Conservation (phyloP, 148 eudicot genomes). For the Vaccinium corymbosum region DNA sequence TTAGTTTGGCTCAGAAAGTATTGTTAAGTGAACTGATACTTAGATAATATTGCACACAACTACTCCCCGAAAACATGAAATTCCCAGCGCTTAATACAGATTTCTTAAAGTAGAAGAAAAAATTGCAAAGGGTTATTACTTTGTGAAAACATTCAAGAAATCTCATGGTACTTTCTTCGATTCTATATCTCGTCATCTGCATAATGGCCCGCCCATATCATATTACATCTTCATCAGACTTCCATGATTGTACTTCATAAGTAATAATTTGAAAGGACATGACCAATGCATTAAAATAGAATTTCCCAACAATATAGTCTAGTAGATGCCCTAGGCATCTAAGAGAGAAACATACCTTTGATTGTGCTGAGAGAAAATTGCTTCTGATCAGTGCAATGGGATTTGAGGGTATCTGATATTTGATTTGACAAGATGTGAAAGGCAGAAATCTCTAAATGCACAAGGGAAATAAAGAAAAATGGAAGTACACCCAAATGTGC, state of each 20-base stretch:
- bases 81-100: neutral
- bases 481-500: neutral
- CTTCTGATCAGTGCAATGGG: slow-evolving; percentile 66
- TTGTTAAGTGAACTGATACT: neutral
- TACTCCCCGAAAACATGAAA: neutral
- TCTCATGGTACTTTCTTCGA: neutral
- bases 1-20: no score
- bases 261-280: neutral
- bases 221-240: neutral
- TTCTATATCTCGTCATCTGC: neutral
- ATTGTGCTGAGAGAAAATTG: slow-evolving; percentile 71
- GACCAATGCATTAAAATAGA: neutral
- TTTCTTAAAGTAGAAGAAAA: neutral
- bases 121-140: neutral
- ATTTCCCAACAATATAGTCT: neutral
- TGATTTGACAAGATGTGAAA: neutral
- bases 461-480: neutral
- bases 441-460: neutral
- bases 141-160: neutral
- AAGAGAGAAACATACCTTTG: slow-evolving; percentile 62
- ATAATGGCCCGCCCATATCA: neutral
- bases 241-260: neutral
- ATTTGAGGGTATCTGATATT: slow-evolving; percentile 70
- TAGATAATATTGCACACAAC: neutral
- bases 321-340: neutral